Conservation (phyloP, 768 basidiomycete species). For the Phylloporus arenicola region DNA sequence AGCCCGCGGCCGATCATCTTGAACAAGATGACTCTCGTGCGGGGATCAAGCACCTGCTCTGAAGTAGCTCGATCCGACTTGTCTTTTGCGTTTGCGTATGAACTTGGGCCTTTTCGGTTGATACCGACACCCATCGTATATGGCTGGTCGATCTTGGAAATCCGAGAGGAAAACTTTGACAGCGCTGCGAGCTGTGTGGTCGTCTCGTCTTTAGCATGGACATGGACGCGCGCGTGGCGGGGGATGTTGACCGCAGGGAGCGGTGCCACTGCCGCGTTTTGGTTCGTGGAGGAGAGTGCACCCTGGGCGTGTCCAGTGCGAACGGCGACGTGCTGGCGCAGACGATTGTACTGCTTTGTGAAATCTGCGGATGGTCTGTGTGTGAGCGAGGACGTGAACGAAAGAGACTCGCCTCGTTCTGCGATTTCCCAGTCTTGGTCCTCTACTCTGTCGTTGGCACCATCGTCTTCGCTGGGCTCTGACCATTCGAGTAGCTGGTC, state of each 20-base stretch:
- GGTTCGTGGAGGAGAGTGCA: constrained; percentile 46
- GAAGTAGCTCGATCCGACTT: constrained; percentile 95
- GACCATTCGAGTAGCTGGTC: constrained; percentile 28
- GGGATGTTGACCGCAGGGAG: constrained; percentile 74
- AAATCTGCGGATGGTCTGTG: constrained; percentile 59
- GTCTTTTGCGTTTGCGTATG: constrained; percentile 86
- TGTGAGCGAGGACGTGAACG: not conserved
- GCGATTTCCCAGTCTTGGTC: constrained; percentile 88
- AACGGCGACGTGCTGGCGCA: constrained; percentile 86
- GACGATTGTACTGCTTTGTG: constrained; percentile 95
- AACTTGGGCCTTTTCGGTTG: constrained; percentile 89
- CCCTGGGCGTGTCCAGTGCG: constrained; percentile 67
- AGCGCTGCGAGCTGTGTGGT: constrained; percentile 69
- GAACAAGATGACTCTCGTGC: constrained; percentile 91
- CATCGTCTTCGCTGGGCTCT: constrained; percentile 20
- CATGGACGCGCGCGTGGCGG: constrained; percentile 26
- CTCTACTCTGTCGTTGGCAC: constrained; percentile 54
- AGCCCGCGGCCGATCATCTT: constrained; percentile 93
- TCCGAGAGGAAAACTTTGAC: constrained; percentile 68
- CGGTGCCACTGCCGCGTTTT: constrained; percentile 47
- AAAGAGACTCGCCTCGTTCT: constrained; percentile 57
- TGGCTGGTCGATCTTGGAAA: constrained; percentile 71
- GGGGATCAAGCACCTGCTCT: constrained; percentile 93
- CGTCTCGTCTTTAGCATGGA: constrained; percentile 50
- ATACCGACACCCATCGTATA: constrained; percentile 67